Evolutionary conservation across 73 alveolate species (phyloP).

Genomic region (Breviolum minutum): DNA sequence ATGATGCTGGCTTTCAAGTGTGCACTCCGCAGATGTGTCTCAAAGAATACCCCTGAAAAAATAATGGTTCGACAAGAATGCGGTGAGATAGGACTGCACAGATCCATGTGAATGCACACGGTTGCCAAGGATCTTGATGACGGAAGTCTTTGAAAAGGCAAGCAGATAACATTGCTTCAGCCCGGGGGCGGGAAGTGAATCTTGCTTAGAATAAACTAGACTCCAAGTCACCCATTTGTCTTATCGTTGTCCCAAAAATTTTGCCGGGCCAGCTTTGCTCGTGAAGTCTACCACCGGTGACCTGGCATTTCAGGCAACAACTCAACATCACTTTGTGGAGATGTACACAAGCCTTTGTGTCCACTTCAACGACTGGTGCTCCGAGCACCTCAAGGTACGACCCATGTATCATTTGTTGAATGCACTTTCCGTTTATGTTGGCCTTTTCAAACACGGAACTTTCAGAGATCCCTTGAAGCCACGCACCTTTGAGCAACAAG

Average conservation of each 20-base stretch:
- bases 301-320: conserved; percentile 52
- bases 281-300: background rate
- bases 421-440: background rate
- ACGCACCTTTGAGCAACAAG: background rate
- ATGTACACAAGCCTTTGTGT: conserved; percentile 92
- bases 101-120: no score
- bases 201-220: no score
- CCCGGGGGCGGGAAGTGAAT: background rate
- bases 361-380: conserved; percentile 94
- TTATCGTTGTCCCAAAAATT: background rate
- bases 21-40: no score
- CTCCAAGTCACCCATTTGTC: background rate
- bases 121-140: conserved; percentile 53
- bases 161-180: background rate
- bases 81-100: no score
- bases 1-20: no score
- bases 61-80: no score
- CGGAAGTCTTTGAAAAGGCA: conserved; percentile 79
- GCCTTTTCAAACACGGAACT: background rate
- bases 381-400: conserved; percentile 81
- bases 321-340: conserved; percentile 80
- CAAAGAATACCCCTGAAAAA: no score
- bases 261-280: background rate
- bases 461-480: background rate
- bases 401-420: background rate